Base-by-base conservation (phyloP, 108 stramenopile species). In the Asterionellopsis glacialis region DNA sequence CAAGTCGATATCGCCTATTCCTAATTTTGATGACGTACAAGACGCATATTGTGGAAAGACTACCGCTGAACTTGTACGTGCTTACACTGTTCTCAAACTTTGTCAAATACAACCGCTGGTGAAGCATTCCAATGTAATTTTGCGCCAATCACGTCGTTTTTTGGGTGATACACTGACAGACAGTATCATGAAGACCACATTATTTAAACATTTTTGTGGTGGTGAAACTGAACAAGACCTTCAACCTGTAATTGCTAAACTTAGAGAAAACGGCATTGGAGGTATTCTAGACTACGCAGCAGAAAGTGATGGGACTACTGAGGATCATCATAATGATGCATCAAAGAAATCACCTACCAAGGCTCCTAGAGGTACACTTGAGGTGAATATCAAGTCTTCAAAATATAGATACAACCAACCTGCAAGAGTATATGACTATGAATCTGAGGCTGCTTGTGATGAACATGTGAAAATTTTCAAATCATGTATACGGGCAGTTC, bases 261-360 rank as follows among this genome's bases (percentile, higher is more conserved):
- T 99, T 2, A 47, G 73, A 39, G 38, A 55, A 10, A 42, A 57
- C 22, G 73, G 68, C 16, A 79, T 98, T 57, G 90, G 90, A 0
- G 73, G 85, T 18, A 99, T 99, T 45, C 69, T 99, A 13, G 98
- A 99, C 66, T 98, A 97, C 78, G 98, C 98, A 11, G 98, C 95
- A 14, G 98, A 99, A 70, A 78, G 64, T 39, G 96, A 92, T 26
- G 33, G 33, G 33, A 68, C 22, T 49, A 33, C 39, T 41, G 55
- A 14, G 55, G 55, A 38, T 63, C 5, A 33, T 5, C 33, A 68
- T 22, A 56, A 65, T 16, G 14, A 48, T 5, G 50, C 57, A 24
- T 22, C 64, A 25, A 24, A 38, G 41, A 54, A 45, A 38, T 48
- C 41, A 39, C 44, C 54, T 27, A 52, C 52, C n/a, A 51, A 58